Base-by-base conservation (phyloP, 2,329 filamentous ascomycete genomes). In the Cordyceps tenuipes region DNA sequence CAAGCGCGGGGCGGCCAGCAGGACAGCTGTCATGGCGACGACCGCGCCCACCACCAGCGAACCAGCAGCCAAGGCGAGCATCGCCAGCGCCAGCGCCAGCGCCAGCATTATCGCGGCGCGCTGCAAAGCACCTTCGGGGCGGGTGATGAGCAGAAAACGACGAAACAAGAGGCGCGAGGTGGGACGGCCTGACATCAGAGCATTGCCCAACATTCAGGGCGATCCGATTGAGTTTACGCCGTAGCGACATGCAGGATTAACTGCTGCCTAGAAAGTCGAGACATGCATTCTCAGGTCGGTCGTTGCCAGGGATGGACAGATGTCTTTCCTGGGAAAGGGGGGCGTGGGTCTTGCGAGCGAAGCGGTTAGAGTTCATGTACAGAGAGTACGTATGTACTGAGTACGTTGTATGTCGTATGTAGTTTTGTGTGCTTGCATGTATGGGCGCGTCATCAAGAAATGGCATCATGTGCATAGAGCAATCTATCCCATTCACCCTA, bases 181-280 rank as follows among this genome's bases (percentile, higher is more conserved):
- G n/a, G 64, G 63, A 34, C 66, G 71, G 52, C 71, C 70, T 19
- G 68, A 73, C 57, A 70, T 73, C 59, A 67, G 71, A 55, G 59
- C 68, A 19, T 64, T 73, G 63, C 71, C 71, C 15, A 64, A 70
- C 60, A 67, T 70, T 56, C 62, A 70, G 15, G 68, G 63, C 19
- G 71, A 73, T 60, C 70, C 71, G 49, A 73, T 73, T 55, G 71
- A 73, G 31, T 59, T 43, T 19, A 59, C 54, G 13, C 56, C 54
- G n/a, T 46, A 46, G 7, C 3, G n/a, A 6, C 15, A 26, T 61
- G 23, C 21, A 19, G 50, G 13, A 4, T 41, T 52, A 8, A 19
- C 46, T 58, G 56, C 47, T 58, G 56, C 47, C 56, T 58, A 12
- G 47, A 43, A 26, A 23, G 4, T 49, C 51, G 56, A 58, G 56